Percentiles rank a stretch among this genome's conserved stretches.
phyloP scores from a whole-genome alignment of 306 rosid genomes.

The Malus sylvestris region DNA sequence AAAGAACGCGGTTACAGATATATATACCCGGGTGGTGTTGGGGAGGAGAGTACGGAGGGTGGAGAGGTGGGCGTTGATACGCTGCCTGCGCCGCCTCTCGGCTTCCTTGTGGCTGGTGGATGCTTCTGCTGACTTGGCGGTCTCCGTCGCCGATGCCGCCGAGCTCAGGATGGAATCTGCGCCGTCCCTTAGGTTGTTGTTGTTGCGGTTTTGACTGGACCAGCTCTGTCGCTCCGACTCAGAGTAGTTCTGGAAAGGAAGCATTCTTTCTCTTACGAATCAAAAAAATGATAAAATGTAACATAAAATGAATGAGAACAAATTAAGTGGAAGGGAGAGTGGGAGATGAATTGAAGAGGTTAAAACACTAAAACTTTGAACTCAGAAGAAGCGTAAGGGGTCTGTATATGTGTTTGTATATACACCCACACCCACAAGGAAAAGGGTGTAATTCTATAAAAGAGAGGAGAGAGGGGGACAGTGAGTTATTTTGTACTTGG shows the following conservation, averaged over 20 bases:
- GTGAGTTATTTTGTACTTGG: neutral
- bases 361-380: too few relatives aligned
- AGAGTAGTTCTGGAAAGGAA: constrained; percentile 9
- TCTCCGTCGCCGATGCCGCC: constrained; percentile 25
- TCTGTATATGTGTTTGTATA: too few relatives aligned
- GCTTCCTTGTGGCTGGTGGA: constrained; percentile 86
- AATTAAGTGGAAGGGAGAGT: neutral
- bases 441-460: neutral
- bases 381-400: too few relatives aligned
- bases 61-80: constrained; percentile 85
- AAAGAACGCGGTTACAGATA: neutral
- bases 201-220: neutral
- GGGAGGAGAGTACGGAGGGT: constrained; percentile 83
- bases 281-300: neutral
- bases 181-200: constrained; percentile 21
- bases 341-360: neutral
- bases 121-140: constrained; percentile 45
- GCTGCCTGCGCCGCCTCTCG: constrained; percentile 85
- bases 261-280: neutral
- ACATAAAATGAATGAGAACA: too few relatives aligned
- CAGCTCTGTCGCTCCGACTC: constrained; percentile 25
- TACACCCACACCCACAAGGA: neutral
- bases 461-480: neutral
- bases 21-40: constrained; percentile 46
- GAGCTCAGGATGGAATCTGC: constrained; percentile 31